phyloP scores from a whole-genome alignment of 2,329 filamentous ascomycete genomes.

The Ophiostoma pallidulum region DNA sequence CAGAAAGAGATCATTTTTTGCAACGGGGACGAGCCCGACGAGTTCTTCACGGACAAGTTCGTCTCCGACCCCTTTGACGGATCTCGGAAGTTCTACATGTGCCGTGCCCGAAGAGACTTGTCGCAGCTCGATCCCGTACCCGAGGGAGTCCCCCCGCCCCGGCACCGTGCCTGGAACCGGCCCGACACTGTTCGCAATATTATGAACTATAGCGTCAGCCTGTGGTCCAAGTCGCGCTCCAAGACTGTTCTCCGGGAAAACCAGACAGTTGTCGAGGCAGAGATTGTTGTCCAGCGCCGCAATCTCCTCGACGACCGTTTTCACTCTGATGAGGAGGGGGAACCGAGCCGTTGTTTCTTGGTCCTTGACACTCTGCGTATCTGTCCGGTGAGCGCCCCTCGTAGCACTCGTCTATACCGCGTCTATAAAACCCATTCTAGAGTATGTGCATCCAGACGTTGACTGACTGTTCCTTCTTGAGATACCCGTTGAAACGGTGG shows the following conservation, averaged over 20 bases:
- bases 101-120: constrained; percentile 45
- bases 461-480: constrained; percentile 25
- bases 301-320: constrained; percentile 69
- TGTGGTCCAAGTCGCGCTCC: constrained; percentile 53
- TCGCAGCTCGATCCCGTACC: constrained; percentile 59
- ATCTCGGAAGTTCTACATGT: constrained; percentile 51
- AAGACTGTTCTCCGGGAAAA: constrained; percentile 47
- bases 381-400: constrained; percentile 38
- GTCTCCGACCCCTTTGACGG: constrained; percentile 51
- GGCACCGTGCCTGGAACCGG: constrained; percentile 33
- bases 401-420: too few relatives aligned
- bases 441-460: too few relatives aligned
- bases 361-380: constrained; percentile 69
- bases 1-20: constrained; percentile 26
- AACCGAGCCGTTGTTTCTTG: constrained; percentile 48
- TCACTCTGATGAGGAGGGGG: constrained; percentile 33
- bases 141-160: constrained; percentile 37
- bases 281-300: constrained; percentile 65
- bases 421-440: too few relatives aligned
- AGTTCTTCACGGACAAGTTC: constrained; percentile 44
- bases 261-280: constrained; percentile 75
- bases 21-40: constrained; percentile 33
- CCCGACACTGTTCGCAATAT: constrained; percentile 46
- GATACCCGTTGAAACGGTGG: constrained; percentile 60
- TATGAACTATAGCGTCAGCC: constrained; percentile 72